These are phyloP conservation scores for Speleostelium caveatum DNA, from an alignment of 78 protist genomes.

Conservation along the genomic window DNA sequence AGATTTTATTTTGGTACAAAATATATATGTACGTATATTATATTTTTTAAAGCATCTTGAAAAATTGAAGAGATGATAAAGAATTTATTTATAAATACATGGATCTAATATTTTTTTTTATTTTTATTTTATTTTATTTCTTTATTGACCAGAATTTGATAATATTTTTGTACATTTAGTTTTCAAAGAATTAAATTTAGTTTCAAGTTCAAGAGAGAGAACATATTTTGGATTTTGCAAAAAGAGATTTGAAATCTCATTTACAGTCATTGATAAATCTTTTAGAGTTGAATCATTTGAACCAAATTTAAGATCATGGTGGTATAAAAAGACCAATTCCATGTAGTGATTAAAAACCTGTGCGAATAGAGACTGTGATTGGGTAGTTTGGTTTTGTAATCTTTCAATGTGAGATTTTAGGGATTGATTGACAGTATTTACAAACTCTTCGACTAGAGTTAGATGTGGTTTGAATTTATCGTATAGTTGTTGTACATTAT, in stretches of 20 bases:
- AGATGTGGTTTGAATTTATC: conserved; percentile 48
- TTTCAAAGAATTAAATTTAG: conserved; percentile 62
- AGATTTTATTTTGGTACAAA: too few species aligned
- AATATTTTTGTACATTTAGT: background rate
- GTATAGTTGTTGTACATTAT: background rate
- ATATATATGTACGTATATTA: too few species aligned
- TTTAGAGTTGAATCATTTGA: background rate
- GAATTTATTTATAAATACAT: too few species aligned
- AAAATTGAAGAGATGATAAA: too few species aligned
- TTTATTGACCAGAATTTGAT: background rate
- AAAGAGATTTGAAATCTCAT: conserved; percentile 1
- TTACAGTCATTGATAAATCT: background rate
- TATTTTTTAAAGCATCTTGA: too few species aligned
- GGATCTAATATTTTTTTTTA: background rate
- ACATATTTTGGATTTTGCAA: conserved; percentile 37
- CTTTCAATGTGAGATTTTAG: background rate
- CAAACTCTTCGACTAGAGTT: conserved; percentile 39
- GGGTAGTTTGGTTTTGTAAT: background rate
- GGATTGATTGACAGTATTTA: background rate
- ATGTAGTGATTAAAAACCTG: conserved; percentile 12
- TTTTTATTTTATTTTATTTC: too few species aligned
- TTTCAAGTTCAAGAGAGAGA: conserved; percentile 67
- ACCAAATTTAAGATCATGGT: background rate
- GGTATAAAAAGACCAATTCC: conserved; percentile 36
- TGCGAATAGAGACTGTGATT: conserved; percentile 5